These are phyloP conservation scores for Ciborinia camelliae DNA, from an alignment of 2,329 filamentous ascomycete genomes.

Conservation along the genomic window DNA sequence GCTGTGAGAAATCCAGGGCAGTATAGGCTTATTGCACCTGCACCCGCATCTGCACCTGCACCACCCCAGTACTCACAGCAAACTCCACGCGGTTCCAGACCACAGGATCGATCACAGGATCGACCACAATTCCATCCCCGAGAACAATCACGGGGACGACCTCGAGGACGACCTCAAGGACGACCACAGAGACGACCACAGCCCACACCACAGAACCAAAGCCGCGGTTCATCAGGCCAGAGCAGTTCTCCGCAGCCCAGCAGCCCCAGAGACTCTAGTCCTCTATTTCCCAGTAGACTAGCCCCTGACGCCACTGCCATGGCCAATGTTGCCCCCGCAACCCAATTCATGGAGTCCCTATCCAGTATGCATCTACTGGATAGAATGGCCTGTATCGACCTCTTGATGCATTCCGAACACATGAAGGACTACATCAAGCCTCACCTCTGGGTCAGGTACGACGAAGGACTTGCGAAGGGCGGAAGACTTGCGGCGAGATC, in stretches of 20 bases:
- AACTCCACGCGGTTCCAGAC: too few relatives aligned
- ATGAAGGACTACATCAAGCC: constrained; percentile 1
- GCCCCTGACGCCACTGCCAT: neutral
- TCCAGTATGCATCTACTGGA: neutral
- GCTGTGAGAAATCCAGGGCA: neutral
- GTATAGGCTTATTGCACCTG: neutral
- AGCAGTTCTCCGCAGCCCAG: neutral
- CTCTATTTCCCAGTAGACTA: neutral
- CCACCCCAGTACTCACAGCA: neutral
- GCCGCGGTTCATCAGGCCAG: neutral
- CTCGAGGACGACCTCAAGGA: too few relatives aligned
- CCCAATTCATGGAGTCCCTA: neutral
- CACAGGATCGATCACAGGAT: too few relatives aligned
- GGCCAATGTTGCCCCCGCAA: neutral
- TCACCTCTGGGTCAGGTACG: neutral
- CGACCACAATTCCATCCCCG: too few relatives aligned
- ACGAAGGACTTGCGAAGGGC: neutral
- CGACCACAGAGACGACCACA: neutral
- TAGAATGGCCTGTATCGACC: neutral
- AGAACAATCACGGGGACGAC: too few relatives aligned
- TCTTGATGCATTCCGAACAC: neutral
- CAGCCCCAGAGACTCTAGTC: neutral
- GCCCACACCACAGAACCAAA: neutral
- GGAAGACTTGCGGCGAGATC: neutral
- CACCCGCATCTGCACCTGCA: neutral